These are phyloP conservation scores for Aureobasidium namibiae DNA, from an alignment of 2,329 filamentous ascomycete genomes.

Conservation along the genomic window DNA sequence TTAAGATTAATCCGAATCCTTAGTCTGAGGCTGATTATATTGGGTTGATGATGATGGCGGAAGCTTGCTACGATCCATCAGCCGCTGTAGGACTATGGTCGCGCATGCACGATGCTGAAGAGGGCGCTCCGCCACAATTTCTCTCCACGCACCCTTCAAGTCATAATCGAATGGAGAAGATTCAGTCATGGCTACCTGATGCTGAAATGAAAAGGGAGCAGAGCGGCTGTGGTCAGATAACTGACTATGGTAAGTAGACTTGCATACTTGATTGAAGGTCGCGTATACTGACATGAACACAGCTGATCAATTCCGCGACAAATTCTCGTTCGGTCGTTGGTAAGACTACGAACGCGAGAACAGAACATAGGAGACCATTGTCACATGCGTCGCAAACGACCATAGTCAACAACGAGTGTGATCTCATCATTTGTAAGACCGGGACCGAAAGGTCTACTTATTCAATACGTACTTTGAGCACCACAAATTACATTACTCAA, in stretches of 20 bases:
- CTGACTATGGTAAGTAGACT: slow-evolving; percentile 13
- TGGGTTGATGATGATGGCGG: slow-evolving; percentile 73
- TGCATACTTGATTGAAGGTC: neutral
- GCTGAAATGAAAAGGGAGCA: slow-evolving; percentile 30
- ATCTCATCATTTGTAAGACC: neutral
- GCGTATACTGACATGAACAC: neutral
- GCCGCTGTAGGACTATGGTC: slow-evolving; percentile 55
- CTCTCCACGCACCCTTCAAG: slow-evolving; percentile 70
- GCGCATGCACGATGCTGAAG: slow-evolving; percentile 48
- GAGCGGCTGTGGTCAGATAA: slow-evolving; percentile 11
- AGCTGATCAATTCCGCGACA: slow-evolving; percentile 5
- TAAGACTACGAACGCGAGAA: neutral
- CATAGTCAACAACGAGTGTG: neutral
- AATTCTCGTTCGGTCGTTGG: neutral
- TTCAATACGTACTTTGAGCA: too few relatives aligned
- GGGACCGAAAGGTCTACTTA: neutral
- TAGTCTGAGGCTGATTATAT: slow-evolving; percentile 68
- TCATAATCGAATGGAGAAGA: slow-evolving; percentile 56
- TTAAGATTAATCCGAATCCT: neutral
- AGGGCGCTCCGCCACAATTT: slow-evolving; percentile 56
- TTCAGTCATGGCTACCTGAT: slow-evolving; percentile 48
- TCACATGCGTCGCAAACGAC: neutral
- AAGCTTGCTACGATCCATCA: slow-evolving; percentile 66
- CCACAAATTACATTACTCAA: too few relatives aligned
- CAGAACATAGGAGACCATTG: neutral